phyloP scores from a whole-genome alignment of 2,329 filamentous ascomycete genomes.

The Penicillium griseofulvum region DNA sequence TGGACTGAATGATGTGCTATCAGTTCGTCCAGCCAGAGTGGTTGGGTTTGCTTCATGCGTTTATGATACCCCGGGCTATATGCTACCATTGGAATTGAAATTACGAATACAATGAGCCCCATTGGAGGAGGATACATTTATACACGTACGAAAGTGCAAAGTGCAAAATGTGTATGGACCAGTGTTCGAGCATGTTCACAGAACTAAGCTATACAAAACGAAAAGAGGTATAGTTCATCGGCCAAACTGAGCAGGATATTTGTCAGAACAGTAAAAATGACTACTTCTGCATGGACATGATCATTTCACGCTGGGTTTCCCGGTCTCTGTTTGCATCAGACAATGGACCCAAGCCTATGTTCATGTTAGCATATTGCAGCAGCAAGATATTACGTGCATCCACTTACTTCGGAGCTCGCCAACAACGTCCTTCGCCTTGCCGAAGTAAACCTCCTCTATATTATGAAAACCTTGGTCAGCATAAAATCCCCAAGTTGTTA shows the following conservation, averaged over 20 bases:
- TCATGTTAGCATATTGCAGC: slow-evolving; percentile 12
- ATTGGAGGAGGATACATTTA: slow-evolving; percentile 8
- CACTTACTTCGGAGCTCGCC: slow-evolving; percentile 80
- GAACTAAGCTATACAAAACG: slow-evolving; percentile 19
- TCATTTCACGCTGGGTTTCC: slow-evolving; percentile 84
- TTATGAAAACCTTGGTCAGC: slow-evolving; percentile 17
- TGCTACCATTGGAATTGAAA: slow-evolving; percentile 1
- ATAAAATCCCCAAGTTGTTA: background rate
- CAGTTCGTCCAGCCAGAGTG: slow-evolving; percentile 47
- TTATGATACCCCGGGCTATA: slow-evolving; percentile 12
- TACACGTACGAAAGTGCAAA: background rate
- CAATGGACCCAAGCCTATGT: slow-evolving; percentile 65
- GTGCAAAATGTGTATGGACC: background rate
- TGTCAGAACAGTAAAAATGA: background rate
- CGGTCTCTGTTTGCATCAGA: slow-evolving; percentile 81
- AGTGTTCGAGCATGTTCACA: slow-evolving; percentile 12
- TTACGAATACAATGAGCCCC: background rate
- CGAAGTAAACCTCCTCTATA: slow-evolving; percentile 92
- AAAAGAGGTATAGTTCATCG: slow-evolving; percentile 12
- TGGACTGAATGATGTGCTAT: slow-evolving; percentile 30
- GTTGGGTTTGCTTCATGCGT: background rate
- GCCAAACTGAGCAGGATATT: slow-evolving; percentile 7
- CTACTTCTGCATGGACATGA: slow-evolving; percentile 57
- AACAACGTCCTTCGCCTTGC: slow-evolving; percentile 97
- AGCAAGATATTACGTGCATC: background rate